These are phyloP conservation scores for Stemphylium lycopersici DNA, from an alignment of 2,329 filamentous ascomycete genomes.

Conservation along the genomic window DNA sequence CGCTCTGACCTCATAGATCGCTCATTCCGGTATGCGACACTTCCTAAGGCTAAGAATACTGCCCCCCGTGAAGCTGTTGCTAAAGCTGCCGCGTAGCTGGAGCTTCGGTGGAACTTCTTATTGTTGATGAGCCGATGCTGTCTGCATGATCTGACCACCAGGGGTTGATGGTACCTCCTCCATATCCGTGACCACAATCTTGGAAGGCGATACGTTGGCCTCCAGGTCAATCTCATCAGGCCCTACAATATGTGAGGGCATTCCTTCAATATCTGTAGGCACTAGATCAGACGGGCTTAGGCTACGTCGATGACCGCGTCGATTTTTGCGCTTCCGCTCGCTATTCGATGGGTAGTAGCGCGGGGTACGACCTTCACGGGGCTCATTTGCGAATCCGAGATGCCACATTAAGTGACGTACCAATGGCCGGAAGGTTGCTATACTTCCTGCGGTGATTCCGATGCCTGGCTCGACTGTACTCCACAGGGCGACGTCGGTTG, in stretches of 20 bases:
- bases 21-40: neutral
- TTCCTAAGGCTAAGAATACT: slow-evolving; percentile 24
- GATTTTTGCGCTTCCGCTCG: slow-evolving; percentile 18
- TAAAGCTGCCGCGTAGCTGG: slow-evolving; percentile 28
- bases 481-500: slow-evolving; percentile 52
- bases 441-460: slow-evolving; percentile 54
- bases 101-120: slow-evolving; percentile 24
- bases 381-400: slow-evolving; percentile 26
- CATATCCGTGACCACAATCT: neutral
- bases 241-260: slow-evolving; percentile 20
- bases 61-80: slow-evolving; percentile 27
- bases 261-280: slow-evolving; percentile 14
- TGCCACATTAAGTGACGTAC: slow-evolving; percentile 43
- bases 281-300: slow-evolving; percentile 26
- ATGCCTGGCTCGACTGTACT: slow-evolving; percentile 43
- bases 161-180: slow-evolving; percentile 5
- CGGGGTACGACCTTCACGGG: slow-evolving; percentile 16
- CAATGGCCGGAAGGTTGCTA: slow-evolving; percentile 58
- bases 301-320: slow-evolving; percentile 29
- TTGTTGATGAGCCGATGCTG: slow-evolving; percentile 25
- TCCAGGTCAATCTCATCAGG: slow-evolving; percentile 3
- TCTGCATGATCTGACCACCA: slow-evolving; percentile 23
- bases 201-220: neutral
- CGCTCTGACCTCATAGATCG: no score
- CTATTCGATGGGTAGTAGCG: slow-evolving; percentile 13